Conservation (phyloP, 257 asterid genomes). For the Eustoma russellianum region DNA sequence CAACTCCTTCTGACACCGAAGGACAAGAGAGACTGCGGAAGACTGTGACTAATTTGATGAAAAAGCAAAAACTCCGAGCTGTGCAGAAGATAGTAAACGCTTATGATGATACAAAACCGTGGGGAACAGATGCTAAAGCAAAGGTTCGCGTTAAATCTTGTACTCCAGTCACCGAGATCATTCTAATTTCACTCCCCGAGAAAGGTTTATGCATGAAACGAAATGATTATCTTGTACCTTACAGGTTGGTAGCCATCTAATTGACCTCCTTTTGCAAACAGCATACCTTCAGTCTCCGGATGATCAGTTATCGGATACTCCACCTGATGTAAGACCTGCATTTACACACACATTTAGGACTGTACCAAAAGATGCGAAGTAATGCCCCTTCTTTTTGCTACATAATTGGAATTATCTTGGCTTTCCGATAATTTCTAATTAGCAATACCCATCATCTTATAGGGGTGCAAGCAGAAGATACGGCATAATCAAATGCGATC, state of each 20-base stretch:
- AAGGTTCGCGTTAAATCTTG: constrained; percentile 44
- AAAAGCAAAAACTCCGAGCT: constrained; percentile 65
- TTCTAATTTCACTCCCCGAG: neutral
- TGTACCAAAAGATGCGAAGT: constrained; percentile 47
- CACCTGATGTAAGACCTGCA: constrained; percentile 96
- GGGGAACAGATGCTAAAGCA: constrained; percentile 80
- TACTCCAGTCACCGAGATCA: constrained; percentile 4
- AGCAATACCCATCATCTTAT: constrained; percentile 20
- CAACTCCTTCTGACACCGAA: constrained; percentile 17
- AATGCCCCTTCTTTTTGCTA: constrained; percentile 7
- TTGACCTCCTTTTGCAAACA: constrained; percentile 74
- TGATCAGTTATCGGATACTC: constrained; percentile 45
- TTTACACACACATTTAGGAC: constrained; percentile 58
- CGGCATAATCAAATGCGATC: constrained; percentile 83
- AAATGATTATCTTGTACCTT: constrained; percentile 12
- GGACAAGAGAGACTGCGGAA: constrained; percentile 41
- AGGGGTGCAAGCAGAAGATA: constrained; percentile 64
- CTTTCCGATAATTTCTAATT: constrained; percentile 11
- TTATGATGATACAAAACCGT: constrained; percentile 54
- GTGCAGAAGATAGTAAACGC: constrained; percentile 59
- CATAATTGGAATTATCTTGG: neutral
- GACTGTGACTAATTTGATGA: constrained; percentile 59
- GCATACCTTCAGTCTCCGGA: constrained; percentile 79
- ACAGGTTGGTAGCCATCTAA: constrained; percentile 86
- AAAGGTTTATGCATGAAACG: neutral